These are phyloP conservation scores for Trichoderma breve DNA, from an alignment of 2,329 filamentous ascomycete species.

Conservation along the genomic window DNA sequence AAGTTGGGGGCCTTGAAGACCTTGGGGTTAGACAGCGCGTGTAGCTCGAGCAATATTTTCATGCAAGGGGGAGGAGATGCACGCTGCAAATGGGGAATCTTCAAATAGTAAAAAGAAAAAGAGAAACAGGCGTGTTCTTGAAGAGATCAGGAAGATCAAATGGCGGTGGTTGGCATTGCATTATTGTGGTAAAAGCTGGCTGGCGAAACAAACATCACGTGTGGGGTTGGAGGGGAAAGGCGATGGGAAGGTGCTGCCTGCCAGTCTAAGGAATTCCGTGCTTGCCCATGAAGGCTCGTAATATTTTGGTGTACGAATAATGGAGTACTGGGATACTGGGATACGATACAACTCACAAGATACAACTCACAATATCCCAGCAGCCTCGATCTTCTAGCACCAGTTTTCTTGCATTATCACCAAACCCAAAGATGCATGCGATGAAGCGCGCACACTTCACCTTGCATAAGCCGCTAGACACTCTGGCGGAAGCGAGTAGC, in stretches of 20 bases:
- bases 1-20: not conserved
- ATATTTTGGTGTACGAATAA: not conserved
- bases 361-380: not conserved
- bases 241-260: constrained; percentile 11
- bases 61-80: not conserved
- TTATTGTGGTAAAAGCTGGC: not conserved
- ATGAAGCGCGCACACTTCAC: constrained; percentile 11
- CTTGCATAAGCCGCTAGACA: not conserved
- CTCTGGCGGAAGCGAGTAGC: not conserved
- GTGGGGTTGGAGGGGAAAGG: constrained; percentile 14
- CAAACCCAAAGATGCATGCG: not conserved
- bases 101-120: not conserved
- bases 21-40: not conserved
- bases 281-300: constrained; percentile 2
- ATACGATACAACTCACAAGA: not conserved
- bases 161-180: constrained; percentile 18
- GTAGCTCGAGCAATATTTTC: not conserved
- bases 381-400: not conserved
- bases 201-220: constrained; percentile 15
- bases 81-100: not conserved
- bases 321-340: not conserved
- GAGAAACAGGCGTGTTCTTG: not conserved
- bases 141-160: not conserved
- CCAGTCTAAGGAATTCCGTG: not conserved
- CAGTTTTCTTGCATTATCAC: not conserved